Conservation (phyloP, 768 basidiomycete species). For the Pleurotus ostreatus region DNA sequence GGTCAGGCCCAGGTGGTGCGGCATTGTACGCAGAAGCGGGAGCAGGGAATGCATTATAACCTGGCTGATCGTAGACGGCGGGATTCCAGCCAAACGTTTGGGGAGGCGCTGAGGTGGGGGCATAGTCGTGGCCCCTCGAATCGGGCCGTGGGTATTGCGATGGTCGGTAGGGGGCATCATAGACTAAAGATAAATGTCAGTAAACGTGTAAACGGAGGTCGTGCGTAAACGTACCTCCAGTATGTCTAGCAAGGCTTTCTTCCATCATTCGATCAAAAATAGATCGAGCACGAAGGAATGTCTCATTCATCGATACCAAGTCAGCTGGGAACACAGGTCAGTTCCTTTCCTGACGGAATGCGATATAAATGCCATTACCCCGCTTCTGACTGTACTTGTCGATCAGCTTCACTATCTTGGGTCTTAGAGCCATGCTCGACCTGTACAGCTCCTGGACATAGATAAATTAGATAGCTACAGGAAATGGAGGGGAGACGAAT, state of each 20-base stretch:
- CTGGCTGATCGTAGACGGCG: constrained; percentile 11
- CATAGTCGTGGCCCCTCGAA: constrained; percentile 26
- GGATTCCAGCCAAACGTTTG: constrained; percentile 54
- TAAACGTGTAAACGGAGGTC: not conserved
- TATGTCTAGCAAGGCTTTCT: constrained; percentile 75
- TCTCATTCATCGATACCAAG: constrained; percentile 91
- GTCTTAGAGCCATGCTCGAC: constrained; percentile 81
- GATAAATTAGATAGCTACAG: not conserved
- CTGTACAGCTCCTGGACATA: constrained; percentile 77
- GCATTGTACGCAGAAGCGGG: constrained; percentile 17
- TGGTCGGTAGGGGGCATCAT: constrained; percentile 38
- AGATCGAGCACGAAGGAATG: constrained; percentile 80
- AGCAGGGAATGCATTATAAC: constrained; percentile 14
- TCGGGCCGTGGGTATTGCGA: constrained; percentile 18
- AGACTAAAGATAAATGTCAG: constrained; percentile 34
- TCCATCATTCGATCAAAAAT: constrained; percentile 96
- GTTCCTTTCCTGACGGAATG: constrained; percentile 21
- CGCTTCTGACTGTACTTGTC: constrained; percentile 97
- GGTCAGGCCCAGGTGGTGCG: not conserved
- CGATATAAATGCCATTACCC: constrained; percentile 27
- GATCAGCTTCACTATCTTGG: constrained; percentile 94
- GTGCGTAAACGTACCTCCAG: constrained; percentile 42
- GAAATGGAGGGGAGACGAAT: constrained; percentile 10
- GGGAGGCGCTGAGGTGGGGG: constrained; percentile 17
- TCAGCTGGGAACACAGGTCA: constrained; percentile 55